Base-by-base conservation (phyloP, 1,284 basidiomycete genomes). In the Rhodotorula glutinis region DNA sequence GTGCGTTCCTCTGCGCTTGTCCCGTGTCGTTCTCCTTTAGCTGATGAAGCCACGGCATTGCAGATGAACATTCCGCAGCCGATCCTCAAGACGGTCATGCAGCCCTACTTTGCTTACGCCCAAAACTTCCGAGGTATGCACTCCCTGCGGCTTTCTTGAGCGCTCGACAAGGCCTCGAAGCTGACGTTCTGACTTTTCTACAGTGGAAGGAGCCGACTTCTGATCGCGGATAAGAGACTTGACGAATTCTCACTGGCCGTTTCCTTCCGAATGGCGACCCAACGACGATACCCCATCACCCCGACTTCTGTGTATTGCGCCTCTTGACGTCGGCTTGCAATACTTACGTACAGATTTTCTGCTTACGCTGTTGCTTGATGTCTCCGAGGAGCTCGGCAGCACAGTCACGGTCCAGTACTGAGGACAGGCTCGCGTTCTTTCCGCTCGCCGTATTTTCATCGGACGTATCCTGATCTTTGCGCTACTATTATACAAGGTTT, bases 1-100 rank as follows among this genome's bases (percentile, higher is more conserved):
- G 95, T 97, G 90, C 71, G 74, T 74, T 11, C 8, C 23, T 2
- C 65, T 11, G n/a, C n/a, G n/a, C n/a, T n/a, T n/a, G 7, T 38
- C 33, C 33, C 33, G 33, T 38, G 33, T 38, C 33, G n/a, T n/a
- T n/a, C n/a, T n/a, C 33, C 11, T 11, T 7, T 11, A 38, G 33
- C 33, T 38, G 33, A 38, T 11, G 7, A 38, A 38, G 33, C 7
- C 33, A 38, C 33, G 33, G 11, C 33, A 38, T 11, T 41, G 13
- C 67, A 71, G 71, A 71, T 76, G 74, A 76, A 75, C 62, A 63
- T 76, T 3, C 75, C 75, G 25, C 73, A 75, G 44, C 68, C 70
- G 9, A 71, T 77, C 55, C 63, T 77, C 27, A 77, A 76, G 67
- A 57, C 62, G 16, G 70, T 75, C 52, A 69, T 75, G 65, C 74